Base-by-base conservation (phyloP, 163 green algal genomes). In the Coccomyxa subellipsoidea region DNA sequence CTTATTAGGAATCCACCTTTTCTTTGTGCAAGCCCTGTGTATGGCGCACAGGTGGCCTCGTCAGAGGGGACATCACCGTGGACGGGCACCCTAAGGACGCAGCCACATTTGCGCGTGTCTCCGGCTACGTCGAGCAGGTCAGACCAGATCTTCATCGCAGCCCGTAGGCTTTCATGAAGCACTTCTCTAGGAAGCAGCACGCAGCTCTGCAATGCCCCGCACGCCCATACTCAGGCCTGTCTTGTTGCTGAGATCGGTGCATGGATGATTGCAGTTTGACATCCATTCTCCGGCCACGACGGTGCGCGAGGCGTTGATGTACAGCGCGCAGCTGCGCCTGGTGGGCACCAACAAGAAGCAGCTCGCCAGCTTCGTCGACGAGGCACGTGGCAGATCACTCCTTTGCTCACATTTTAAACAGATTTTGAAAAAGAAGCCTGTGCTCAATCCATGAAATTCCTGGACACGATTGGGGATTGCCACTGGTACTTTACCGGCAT, bases 41-140 rank as follows among this genome's bases (percentile, higher is more conserved):
- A 7, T 32, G 31, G 66, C 35, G 35, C 78, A 38, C 79, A 87
- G 83, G 80, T 8, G 92, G 92, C 35, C 35, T 83, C 21, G 87
- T 94, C 40, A 88, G 84, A 21, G 92, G 92, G 34, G 82, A 89
- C 38, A 85, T 95, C 35, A 75, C 86, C 34, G 54, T 95, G 72
- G 93, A 93, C 72, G 92, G 92, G 38, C 81, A 87, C 77, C 87
- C 89, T 77, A 94, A 95, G 83, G 82, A 89, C 34, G 88, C 91
- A 78, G 37, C 53, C 54, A 91, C 89, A 27, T 95, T 94, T 69
- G 85, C 85, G 2, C 84, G 92, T 18, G 79, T 94, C 0, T 86
- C 81, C n/a, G 91, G 88, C 59, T 94, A 94, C 73, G 87, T 91
- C 31, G 90, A 95, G 88, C 91, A 88, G 72, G 66, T 73, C 8